Evolutionary conservation across 1,139 yeast genomes (phyloP).

Genomic region (Waltiozyma sp.): DNA sequence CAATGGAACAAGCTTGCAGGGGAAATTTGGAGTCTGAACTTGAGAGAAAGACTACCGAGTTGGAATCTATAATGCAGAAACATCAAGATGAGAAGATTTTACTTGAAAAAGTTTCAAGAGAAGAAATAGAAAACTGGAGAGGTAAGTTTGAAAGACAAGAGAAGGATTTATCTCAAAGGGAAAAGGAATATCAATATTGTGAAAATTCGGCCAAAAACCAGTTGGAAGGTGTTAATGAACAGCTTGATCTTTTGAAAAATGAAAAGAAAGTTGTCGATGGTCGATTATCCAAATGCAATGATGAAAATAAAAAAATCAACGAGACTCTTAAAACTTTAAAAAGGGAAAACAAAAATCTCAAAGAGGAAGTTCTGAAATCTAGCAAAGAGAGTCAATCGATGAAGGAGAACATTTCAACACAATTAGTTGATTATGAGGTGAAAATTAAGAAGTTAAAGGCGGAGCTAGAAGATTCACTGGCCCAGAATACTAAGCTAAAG

Average conservation of each 20-base stretch:
- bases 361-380: constrained; percentile 1
- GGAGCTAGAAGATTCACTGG: constrained; percentile 20
- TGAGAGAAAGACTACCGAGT: constrained; percentile 2
- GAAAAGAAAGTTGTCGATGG: constrained; percentile 6
- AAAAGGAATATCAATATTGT: constrained; percentile 1
- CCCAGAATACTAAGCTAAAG: constrained; percentile 8
- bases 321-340: neutral
- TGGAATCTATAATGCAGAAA: constrained; percentile 3
- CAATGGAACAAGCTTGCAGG: constrained; percentile 9
- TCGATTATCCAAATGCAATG: neutral
- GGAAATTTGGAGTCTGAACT: constrained; percentile 1
- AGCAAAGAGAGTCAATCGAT: neutral
- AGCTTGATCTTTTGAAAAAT: neutral
- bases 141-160: neutral
- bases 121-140: neutral
- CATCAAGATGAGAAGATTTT: neutral
- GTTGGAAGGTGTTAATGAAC: constrained; percentile 1
- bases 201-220: constrained; percentile 4
- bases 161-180: neutral
- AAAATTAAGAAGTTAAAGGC: constrained; percentile 16
- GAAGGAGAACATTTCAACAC: neutral
- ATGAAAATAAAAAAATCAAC: neutral
- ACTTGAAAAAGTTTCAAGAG: neutral
- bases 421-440: constrained; percentile 3
- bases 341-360: neutral